A percentile compares a stretch with the other conserved stretches of the same genome.
These are phyloP conservation scores for Vitellaria paradoxa DNA, from an alignment of 179 eudicot species.

Conservation along the genomic window DNA sequence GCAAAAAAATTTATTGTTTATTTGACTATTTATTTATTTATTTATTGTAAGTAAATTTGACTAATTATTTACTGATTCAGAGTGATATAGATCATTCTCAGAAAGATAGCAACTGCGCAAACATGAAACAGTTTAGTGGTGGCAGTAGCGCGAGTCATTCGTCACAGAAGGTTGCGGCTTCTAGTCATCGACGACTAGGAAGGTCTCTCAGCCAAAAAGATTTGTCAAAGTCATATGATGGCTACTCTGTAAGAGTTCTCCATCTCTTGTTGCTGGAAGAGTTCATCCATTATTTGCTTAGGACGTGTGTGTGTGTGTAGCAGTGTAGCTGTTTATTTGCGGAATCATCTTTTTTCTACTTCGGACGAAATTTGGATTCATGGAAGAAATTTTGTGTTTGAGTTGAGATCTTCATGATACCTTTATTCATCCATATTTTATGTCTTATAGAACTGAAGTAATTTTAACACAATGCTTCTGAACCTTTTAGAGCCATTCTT, in stretches of 20 bases:
- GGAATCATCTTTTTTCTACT: too few relatives aligned
- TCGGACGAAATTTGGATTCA: neutral
- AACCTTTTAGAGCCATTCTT: conserved; percentile 75
- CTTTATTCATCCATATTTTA: neutral
- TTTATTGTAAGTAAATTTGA: neutral
- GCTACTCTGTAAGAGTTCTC: conserved; percentile 66
- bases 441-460: neutral
- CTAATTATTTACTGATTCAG: conserved; percentile 26
- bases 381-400: neutral
- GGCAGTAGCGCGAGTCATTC: conserved; percentile 34
- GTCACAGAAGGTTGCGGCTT: conserved; percentile 22
- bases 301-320: too few relatives aligned
- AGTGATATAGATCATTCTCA: conserved; percentile 53
- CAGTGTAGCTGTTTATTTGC: too few relatives aligned
- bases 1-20: neutral
- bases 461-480: neutral
- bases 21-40: neutral
- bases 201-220: conserved; percentile 81
- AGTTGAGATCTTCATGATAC: neutral
- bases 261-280: neutral
- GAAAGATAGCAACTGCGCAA: conserved; percentile 31
- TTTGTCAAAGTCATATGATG: conserved; percentile 55
- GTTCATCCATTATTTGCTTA: neutral
- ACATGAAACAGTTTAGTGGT: conserved; percentile 21
- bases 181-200: conserved; percentile 43